A percentile compares a stretch with the other conserved stretches of the same genome.
phyloP scores from a whole-genome alignment of 2,329 filamentous ascomycete species.

The Diaporthe citri region DNA sequence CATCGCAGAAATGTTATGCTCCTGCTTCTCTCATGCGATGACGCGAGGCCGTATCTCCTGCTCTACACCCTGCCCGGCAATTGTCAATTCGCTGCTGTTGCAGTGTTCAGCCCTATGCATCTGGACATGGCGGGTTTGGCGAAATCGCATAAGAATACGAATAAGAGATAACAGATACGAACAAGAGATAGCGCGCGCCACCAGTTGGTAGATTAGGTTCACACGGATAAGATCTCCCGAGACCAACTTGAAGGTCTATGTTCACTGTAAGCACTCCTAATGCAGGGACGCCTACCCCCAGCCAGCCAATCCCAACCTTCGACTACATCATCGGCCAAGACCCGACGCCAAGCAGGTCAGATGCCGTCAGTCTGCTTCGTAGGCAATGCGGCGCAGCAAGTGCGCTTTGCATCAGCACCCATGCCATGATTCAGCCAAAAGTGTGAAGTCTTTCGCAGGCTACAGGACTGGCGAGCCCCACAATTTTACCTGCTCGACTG shows the following conservation, averaged over 20 bases:
- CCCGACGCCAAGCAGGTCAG: neutral
- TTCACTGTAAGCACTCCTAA: constrained; percentile 1
- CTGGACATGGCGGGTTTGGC: too few species aligned
- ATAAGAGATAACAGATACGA: constrained; percentile 35
- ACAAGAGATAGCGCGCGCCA: constrained; percentile 17
- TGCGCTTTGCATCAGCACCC: neutral
- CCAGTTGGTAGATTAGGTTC: neutral
- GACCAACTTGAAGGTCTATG: neutral
- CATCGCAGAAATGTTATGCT: too few species aligned
- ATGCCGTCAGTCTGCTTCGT: neutral
- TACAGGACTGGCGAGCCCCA: neutral
- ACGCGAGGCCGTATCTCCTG: neutral
- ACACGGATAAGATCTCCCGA: neutral
- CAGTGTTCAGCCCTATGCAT: neutral
- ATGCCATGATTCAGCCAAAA: neutral
- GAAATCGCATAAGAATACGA: constrained; percentile 31
- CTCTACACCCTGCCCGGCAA: neutral
- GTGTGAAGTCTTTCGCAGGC: neutral
- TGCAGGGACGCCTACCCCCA: constrained; percentile 9
- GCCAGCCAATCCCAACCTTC: neutral
- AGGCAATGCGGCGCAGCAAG: constrained; percentile 1
- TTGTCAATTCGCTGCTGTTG: neutral
- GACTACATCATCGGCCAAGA: neutral
- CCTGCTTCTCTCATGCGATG: neutral
- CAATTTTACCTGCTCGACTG: neutral